Percentiles rank a stretch among this genome's conserved stretches.
Evolutionary conservation across 106 monocot genomes (phyloP).

Genomic region (Narthecium ossifragum): DNA sequence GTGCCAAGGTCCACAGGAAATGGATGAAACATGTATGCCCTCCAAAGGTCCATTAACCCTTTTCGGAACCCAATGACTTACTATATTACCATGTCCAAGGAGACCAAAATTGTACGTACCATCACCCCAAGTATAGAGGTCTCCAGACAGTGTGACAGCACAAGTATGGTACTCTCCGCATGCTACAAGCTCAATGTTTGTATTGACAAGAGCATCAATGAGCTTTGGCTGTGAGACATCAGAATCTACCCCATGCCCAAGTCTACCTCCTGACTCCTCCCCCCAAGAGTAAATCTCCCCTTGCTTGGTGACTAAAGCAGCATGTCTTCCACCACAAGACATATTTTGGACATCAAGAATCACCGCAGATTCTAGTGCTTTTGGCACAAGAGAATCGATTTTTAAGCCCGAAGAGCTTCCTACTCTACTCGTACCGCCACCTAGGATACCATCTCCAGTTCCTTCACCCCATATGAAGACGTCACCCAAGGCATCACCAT

Average conservation of each 20-base stretch:
- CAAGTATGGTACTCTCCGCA: slow-evolving; percentile 81
- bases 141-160: slow-evolving; percentile 78
- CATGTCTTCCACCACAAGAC: slow-evolving; percentile 81
- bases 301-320: slow-evolving; percentile 88
- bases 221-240: slow-evolving; percentile 92
- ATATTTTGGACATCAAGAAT: slow-evolving; percentile 94
- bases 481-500: slow-evolving; percentile 96
- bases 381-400: slow-evolving; percentile 77
- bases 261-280: slow-evolving; percentile 91
- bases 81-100: slow-evolving; percentile 66
- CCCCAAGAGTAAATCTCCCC: slow-evolving; percentile 97
- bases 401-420: slow-evolving; percentile 38
- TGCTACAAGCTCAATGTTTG: slow-evolving; percentile 87
- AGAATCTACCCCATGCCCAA: slow-evolving; percentile 88
- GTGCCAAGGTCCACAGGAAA: slow-evolving; percentile 85
- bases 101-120: slow-evolving; percentile 62
- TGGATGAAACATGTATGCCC: slow-evolving; percentile 66
- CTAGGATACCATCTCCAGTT: slow-evolving; percentile 79
- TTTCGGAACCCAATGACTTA: slow-evolving; percentile 68
- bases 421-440: slow-evolving; percentile 57
- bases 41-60: slow-evolving; percentile 66
- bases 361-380: slow-evolving; percentile 86
- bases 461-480: slow-evolving; percentile 99
- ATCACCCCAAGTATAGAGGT: slow-evolving; percentile 80
- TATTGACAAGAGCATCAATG: slow-evolving; percentile 68